Conservation (phyloP, 2,329 filamentous ascomycete species). For the Dactylonectria macrodidyma region DNA sequence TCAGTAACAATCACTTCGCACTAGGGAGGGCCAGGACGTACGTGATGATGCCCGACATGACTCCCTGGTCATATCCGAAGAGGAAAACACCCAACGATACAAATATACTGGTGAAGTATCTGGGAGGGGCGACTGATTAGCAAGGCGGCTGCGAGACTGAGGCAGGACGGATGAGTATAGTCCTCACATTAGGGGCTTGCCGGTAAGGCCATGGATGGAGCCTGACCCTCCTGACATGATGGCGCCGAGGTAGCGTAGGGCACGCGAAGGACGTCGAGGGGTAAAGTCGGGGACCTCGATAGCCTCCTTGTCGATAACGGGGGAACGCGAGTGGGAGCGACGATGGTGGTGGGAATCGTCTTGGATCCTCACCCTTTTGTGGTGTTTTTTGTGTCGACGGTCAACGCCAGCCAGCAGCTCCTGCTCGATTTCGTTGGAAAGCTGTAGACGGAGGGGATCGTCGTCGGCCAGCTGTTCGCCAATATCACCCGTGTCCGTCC, state of each 20-base stretch:
- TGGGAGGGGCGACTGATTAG: slow-evolving; percentile 54
- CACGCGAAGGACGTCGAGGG: slow-evolving; percentile 74
- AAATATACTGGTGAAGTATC: slow-evolving; percentile 95
- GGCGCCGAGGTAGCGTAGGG: slow-evolving; percentile 80
- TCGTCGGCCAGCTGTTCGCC: slow-evolving; percentile 90
- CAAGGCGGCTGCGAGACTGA: slow-evolving; percentile 17
- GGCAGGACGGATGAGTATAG: not conserved
- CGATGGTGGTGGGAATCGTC: slow-evolving; percentile 56
- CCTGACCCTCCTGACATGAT: slow-evolving; percentile 88
- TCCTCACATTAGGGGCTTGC: slow-evolving; percentile 90
- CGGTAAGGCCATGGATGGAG: slow-evolving; percentile 91
- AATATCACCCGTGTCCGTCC: slow-evolving; percentile 96
- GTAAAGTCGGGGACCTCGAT: slow-evolving; percentile 84
- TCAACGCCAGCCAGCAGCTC: slow-evolving; percentile 68
- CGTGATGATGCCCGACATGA: slow-evolving; percentile 84
- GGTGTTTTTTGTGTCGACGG: slow-evolving; percentile 61
- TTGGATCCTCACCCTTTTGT: slow-evolving; percentile 80
- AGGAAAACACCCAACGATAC: slow-evolving; percentile 90
- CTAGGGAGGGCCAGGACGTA: slow-evolving; percentile 56
- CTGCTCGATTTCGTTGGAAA: slow-evolving; percentile 77
- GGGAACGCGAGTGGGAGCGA: slow-evolving; percentile 55
- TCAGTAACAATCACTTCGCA: slow-evolving; percentile 39
- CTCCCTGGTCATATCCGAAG: slow-evolving; percentile 91
- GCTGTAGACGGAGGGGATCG: slow-evolving; percentile 82
- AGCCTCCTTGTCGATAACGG: slow-evolving; percentile 77